Evolutionary conservation across 805 yeast genomes (phyloP).

Genomic region (Yarrowia sp.): DNA sequence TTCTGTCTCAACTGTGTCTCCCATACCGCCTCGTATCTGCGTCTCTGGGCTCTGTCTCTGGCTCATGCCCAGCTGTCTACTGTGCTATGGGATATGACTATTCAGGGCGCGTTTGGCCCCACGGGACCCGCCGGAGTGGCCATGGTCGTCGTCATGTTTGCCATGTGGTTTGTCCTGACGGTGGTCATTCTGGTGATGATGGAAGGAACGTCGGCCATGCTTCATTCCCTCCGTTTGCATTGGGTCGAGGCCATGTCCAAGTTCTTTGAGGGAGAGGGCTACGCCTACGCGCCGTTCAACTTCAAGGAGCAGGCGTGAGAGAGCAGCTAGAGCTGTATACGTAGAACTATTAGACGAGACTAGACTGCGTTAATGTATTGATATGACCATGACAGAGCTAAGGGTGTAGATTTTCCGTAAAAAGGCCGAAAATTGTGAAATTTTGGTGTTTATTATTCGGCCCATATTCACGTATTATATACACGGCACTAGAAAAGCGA

Average conservation of each 20-base stretch:
- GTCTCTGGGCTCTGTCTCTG: constrained; percentile 95
- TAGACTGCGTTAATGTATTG: constrained; percentile 13
- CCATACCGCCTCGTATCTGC: constrained; percentile 94
- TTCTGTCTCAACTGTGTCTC: constrained; percentile 96
- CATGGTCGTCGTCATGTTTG: constrained; percentile 79
- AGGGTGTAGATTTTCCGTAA: too few relatives aligned
- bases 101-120: constrained; percentile 75
- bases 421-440: too few relatives aligned
- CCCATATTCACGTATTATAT: too few relatives aligned
- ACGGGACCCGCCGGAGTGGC: constrained; percentile 71
- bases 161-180: constrained; percentile 93
- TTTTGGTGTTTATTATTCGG: too few relatives aligned
- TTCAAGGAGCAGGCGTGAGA: constrained; percentile 46
- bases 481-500: too few relatives aligned
- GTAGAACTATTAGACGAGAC: constrained; percentile 7
- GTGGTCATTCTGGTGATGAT: constrained; percentile 89
- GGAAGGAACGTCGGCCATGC: constrained; percentile 99
- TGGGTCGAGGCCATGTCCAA: constrained; percentile 99
- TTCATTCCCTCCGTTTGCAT: constrained; percentile 93
- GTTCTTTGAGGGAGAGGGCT: constrained; percentile 96
- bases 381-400: not conserved
- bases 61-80: constrained; percentile 96
- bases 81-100: constrained; percentile 96
- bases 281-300: constrained; percentile 83
- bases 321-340: not conserved